phyloP scores from a whole-genome alignment of 2,329 filamentous ascomycete genomes.

The Penicillium aurantiogriseum region DNA sequence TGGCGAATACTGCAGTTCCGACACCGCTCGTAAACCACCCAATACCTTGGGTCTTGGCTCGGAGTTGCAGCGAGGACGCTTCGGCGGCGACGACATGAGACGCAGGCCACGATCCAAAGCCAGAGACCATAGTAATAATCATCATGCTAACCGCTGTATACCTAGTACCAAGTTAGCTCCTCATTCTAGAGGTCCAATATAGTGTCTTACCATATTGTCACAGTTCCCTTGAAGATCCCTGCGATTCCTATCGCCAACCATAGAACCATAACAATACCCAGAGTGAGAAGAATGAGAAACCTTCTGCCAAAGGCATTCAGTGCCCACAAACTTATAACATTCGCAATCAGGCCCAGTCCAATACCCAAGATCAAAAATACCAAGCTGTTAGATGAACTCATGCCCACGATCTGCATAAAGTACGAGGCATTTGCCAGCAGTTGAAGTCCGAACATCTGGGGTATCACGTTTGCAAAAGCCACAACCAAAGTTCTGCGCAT shows the following conservation, averaged over 20 bases:
- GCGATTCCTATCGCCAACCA: conserved; percentile 49
- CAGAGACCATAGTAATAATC: conserved; percentile 43
- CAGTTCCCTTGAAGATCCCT: conserved; percentile 40
- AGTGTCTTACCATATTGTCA: conserved; percentile 39
- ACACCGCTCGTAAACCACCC: conserved; percentile 44
- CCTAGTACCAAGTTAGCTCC: conserved; percentile 22
- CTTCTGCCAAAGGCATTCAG: conserved; percentile 43
- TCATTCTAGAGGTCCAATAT: accelerated
- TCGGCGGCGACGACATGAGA: conserved; percentile 35
- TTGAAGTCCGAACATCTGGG: conserved; percentile 46
- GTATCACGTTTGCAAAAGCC: conserved; percentile 40
- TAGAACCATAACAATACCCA: conserved; percentile 33
- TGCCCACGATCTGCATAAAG: conserved; percentile 29
- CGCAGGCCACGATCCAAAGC: conserved; percentile 34
- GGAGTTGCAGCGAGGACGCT: conserved; percentile 31
- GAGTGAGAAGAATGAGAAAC: conserved; percentile 37
- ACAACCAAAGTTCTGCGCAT: conserved; percentile 25
- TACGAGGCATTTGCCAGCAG: conserved; percentile 45
- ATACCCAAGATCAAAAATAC: conserved; percentile 49
- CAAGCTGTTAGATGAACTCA: conserved; percentile 29
- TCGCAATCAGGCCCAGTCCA: conserved; percentile 44
- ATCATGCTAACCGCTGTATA: conserved; percentile 43
- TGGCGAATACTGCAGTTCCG: conserved; percentile 42
- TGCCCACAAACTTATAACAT: conserved; percentile 45
- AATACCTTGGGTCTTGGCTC: conserved; percentile 36